Evolutionary conservation across 495 filamentous ascomycete species (phyloP), one percentile per base, ranked within the genome.

Genomic region (Copromyces sp.): DNA sequence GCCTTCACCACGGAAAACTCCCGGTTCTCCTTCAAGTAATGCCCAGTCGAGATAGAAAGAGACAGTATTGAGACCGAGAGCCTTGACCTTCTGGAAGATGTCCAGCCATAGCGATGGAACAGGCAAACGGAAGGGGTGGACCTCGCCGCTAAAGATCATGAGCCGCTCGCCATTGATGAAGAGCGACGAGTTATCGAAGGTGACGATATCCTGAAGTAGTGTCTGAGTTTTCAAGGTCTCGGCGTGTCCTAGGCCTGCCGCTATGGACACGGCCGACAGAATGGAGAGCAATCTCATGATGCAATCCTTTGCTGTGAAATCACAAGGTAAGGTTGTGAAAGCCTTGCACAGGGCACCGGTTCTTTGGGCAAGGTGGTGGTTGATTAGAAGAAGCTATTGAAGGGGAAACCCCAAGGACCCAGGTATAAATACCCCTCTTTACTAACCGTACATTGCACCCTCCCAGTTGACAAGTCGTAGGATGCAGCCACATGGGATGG

Each of bases 11-110:
- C 82, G 81, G 76, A 92, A 93, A 17, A 87, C 82, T 1, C 90
- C 92, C 2, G 84, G 89, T 72, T 91, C 88, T 39, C 91, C 92
- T 80, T 95, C 92, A 2, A 93, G 77, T n/a, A 94, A 80, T n/a
- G 90, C 90, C 92, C 92, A 95, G 74, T 93, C 85, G 17, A 88
- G 81, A 76, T 94, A 93, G 80, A 94, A 92, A 0, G 89, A 92
- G 17, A 93, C 89, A n/a, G 85, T 83, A 73, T 91, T 93, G 81
- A 92, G 93, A 2, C 92, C 92, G 0, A 93, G 78, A 37, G 91
- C 90, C 79, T 89, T 93, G 80, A 93, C 86, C 80, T 95, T 95
- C 75, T 94, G 89, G 76, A 95, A 89, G 39, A 94, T 78, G 77
- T 94, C 93, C 53, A 90, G 84, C 85, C 87, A 93, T 5, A 94